Evolutionary conservation across 345 rosid species (phyloP).

Genomic region (Syzygium jambos): DNA sequence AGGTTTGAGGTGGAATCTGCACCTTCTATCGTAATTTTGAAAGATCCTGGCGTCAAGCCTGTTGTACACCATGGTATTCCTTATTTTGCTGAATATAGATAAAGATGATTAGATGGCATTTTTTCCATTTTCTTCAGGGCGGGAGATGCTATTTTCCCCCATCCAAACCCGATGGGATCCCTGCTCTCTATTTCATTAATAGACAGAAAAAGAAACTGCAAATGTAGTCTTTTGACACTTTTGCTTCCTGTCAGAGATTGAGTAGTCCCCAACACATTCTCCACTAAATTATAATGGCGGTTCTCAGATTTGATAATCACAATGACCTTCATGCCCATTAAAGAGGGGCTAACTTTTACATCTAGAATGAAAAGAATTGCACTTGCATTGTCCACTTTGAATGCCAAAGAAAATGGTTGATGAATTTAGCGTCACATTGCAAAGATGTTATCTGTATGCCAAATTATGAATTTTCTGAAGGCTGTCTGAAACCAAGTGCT

Average conservation of each 20-base stretch:
- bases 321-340: neutral
- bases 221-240: neutral
- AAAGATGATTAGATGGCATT: neutral
- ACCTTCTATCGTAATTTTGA: constrained; percentile 78
- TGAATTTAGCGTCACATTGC: neutral
- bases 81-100: neutral
- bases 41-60: constrained; percentile 87
- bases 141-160: neutral
- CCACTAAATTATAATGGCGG: neutral
- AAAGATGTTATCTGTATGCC: neutral
- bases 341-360: neutral
- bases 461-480: neutral
- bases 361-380: neutral
- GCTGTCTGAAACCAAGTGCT: neutral
- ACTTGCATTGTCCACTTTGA: neutral
- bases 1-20: constrained; percentile 96
- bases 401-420: neutral
- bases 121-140: neutral
- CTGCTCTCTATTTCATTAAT: neutral
- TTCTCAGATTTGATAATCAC: neutral
- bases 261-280: neutral
- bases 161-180: neutral
- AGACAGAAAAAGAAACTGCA: neutral
- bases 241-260: neutral
- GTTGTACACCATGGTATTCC: constrained; percentile 71